Conservation (phyloP, 1,139 yeast species). For the Geotrichum candidum region DNA sequence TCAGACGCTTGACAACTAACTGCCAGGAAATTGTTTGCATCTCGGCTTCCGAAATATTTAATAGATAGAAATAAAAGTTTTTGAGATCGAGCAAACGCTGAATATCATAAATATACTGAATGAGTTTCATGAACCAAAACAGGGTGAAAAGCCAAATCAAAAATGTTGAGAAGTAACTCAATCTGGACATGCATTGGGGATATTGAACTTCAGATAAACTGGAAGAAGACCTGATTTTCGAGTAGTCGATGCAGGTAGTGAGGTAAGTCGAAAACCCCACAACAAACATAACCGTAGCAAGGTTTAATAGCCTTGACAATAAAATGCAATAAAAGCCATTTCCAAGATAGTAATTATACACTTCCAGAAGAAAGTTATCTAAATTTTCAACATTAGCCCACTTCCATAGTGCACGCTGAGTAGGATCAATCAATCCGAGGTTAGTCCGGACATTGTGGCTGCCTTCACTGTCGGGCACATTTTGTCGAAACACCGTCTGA, state of each 20-base stretch:
- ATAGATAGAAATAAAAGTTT: constrained; percentile 58
- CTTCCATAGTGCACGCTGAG: constrained; percentile 81
- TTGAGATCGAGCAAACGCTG: constrained; percentile 56
- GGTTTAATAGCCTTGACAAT: constrained; percentile 56
- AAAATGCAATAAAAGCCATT: constrained; percentile 78
- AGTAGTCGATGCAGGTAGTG: constrained; percentile 77
- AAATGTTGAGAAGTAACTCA: constrained; percentile 46
- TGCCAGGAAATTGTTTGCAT: constrained; percentile 93
- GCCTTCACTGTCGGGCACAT: not conserved
- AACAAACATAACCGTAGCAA: constrained; percentile 67
- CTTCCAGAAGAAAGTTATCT: constrained; percentile 76
- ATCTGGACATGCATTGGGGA: constrained; percentile 54
- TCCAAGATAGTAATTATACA: constrained; percentile 77
- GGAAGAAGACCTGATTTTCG: constrained; percentile 38
- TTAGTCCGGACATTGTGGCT: constrained; percentile 2
- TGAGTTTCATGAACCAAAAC: constrained; percentile 52
- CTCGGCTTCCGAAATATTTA: constrained; percentile 71
- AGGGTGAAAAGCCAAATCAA: constrained; percentile 55
- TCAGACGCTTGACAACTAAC: constrained; percentile 69
- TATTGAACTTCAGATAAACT: constrained; percentile 47
- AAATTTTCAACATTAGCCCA: constrained; percentile 95
- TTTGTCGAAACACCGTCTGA: constrained; percentile 8
- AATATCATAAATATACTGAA: constrained; percentile 48
- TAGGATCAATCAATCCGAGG: constrained; percentile 40
- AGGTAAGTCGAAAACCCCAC: constrained; percentile 72